These are phyloP conservation scores for Neurospora sp. DNA, from an alignment of 495 filamentous ascomycete species.

Conservation along the genomic window DNA sequence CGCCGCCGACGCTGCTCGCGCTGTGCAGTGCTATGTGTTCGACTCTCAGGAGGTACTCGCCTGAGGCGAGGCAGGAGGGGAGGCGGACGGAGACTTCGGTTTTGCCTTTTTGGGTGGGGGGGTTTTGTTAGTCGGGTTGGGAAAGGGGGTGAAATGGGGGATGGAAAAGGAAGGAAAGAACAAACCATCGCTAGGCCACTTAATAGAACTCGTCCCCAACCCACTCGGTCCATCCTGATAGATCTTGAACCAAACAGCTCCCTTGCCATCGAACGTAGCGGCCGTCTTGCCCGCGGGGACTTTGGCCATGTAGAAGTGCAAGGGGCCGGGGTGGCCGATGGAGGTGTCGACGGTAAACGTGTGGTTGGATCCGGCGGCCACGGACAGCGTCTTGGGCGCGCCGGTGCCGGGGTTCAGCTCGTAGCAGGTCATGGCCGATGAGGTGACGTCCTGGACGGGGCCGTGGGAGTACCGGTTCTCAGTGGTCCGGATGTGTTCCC, in stretches of 20 bases:
- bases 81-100: constrained; percentile 30
- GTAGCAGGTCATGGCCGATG: constrained; percentile 34
- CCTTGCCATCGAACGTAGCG: constrained; percentile 34
- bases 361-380: constrained; percentile 30
- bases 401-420: constrained; percentile 13
- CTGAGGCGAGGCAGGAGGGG: constrained; percentile 37
- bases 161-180: background rate
- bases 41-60: constrained; percentile 48
- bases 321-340: constrained; percentile 31
- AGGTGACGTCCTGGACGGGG: constrained; percentile 29
- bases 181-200: constrained; percentile 34
- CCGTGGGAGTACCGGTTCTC: constrained; percentile 29
- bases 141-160: no score
- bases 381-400: constrained; percentile 24
- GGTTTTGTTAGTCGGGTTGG: no score
- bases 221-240: constrained; percentile 32
- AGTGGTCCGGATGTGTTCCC: constrained; percentile 36
- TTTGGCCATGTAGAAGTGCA: constrained; percentile 38
- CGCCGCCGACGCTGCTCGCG: constrained; percentile 23
- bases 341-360: constrained; percentile 37
- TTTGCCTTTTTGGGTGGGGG: no score
- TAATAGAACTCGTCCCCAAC: constrained; percentile 23
- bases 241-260: constrained; percentile 31
- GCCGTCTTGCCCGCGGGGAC: constrained; percentile 30
- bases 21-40: constrained; percentile 43